Conservation (phyloP, 2,329 filamentous ascomycete species). For the Beauveria varroae region DNA sequence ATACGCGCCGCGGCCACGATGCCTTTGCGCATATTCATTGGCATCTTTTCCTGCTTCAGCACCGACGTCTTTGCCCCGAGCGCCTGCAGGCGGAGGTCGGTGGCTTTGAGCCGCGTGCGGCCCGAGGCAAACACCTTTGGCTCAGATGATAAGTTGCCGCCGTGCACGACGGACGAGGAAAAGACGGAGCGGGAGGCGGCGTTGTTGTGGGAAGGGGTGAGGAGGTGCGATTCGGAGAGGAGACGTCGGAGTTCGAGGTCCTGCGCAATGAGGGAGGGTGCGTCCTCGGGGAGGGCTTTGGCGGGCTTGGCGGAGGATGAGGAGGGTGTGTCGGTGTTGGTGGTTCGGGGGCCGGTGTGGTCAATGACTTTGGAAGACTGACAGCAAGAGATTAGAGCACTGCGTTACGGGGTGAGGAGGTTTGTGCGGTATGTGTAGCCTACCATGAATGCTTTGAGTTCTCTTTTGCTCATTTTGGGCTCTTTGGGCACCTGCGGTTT, state of each 20-base stretch:
- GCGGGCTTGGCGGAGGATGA: constrained; percentile 19
- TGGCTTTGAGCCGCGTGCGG: constrained; percentile 69
- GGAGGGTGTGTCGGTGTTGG: constrained; percentile 17
- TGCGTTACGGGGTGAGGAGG: not conserved
- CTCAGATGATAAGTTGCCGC: constrained; percentile 24
- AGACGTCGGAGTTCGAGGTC: constrained; percentile 88
- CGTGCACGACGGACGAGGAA: constrained; percentile 31
- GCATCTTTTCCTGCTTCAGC: constrained; percentile 78
- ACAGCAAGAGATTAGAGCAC: constrained; percentile 3
- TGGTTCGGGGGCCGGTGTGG: constrained; percentile 34
- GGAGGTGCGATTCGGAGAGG: constrained; percentile 83
- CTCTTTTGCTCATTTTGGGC: constrained; percentile 52
- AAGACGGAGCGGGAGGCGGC: constrained; percentile 40
- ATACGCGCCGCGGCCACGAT: constrained; percentile 60
- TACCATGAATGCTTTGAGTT: constrained; percentile 74
- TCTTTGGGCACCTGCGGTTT: constrained; percentile 28
- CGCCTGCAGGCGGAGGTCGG: constrained; percentile 74
- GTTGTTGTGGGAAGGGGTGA: constrained; percentile 39
- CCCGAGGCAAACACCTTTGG: constrained; percentile 47
- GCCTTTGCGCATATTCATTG: constrained; percentile 78
- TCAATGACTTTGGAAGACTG: constrained; percentile 34
- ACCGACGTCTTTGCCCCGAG: constrained; percentile 73
- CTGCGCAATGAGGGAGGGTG: constrained; percentile 70
- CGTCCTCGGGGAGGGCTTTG: constrained; percentile 44
- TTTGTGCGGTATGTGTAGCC: not conserved